A percentile compares a stretch with the other conserved stretches of the same genome.
Evolutionary conservation across 768 basidiomycete species (phyloP).

Genomic region (Termitomyces sp.): DNA sequence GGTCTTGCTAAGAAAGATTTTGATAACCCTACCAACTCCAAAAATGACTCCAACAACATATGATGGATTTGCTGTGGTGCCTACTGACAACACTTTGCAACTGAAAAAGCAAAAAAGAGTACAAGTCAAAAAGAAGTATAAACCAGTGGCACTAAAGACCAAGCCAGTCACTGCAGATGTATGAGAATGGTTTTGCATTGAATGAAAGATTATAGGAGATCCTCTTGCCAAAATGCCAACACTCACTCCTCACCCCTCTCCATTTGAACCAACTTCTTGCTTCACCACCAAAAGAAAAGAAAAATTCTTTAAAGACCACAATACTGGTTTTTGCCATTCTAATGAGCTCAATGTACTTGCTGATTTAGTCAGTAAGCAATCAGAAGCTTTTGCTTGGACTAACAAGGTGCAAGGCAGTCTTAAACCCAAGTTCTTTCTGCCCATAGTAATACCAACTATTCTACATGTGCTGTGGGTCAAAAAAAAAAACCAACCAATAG

Average conservation of each 20-base stretch:
- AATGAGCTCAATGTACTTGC: background rate
- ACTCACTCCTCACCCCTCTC: background rate
- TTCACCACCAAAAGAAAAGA: background rate
- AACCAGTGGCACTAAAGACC: background rate
- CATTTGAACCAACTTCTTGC: background rate
- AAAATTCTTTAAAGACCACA: too few relatives aligned
- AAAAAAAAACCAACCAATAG: background rate
- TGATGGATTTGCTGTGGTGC: too few relatives aligned
- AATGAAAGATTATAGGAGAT: background rate
- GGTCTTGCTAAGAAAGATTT: too few relatives aligned
- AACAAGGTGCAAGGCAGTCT: background rate
- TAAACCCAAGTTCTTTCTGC: background rate
- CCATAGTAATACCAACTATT: background rate
- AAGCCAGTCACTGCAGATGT: background rate
- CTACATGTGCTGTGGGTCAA: background rate
- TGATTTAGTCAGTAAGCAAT: background rate
- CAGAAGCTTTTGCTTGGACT: background rate
- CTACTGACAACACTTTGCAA: too few relatives aligned
- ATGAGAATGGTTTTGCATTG: background rate
- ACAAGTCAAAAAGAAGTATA: slow-evolving; percentile 7
- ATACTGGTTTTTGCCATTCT: background rate
- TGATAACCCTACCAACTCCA: too few relatives aligned
- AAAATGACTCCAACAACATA: too few relatives aligned
- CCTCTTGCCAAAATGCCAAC: background rate
- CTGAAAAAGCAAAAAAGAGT: background rate